A percentile compares a stretch with the other conserved stretches of the same genome.
Evolutionary conservation across 345 rosid species (phyloP).

Genomic region (Ceriops tagal): DNA sequence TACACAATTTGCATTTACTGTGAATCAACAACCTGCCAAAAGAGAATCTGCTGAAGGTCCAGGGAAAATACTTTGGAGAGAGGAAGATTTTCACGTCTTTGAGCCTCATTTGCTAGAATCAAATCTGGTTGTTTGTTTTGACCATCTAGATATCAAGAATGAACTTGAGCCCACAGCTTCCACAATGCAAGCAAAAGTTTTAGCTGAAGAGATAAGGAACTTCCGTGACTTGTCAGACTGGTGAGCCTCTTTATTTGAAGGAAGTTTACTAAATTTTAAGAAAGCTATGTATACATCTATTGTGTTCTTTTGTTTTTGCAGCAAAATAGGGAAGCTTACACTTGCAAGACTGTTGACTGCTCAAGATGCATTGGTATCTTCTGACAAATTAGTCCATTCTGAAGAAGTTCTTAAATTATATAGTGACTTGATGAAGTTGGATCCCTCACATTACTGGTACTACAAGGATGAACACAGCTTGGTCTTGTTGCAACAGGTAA

Average conservation of each 20-base stretch:
- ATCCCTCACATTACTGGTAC: conserved; percentile 58
- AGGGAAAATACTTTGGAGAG: conserved; percentile 51
- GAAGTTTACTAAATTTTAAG: conserved; percentile 8
- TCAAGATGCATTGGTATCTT: conserved; percentile 38
- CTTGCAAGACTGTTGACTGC: conserved; percentile 86
- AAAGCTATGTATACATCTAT: neutral
- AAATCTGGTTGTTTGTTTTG: conserved; percentile 27
- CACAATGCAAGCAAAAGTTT: conserved; percentile 52
- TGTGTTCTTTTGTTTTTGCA: conserved; percentile 27
- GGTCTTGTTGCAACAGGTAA: conserved; percentile 65
- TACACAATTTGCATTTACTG: conserved; percentile 44
- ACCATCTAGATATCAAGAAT: conserved; percentile 31
- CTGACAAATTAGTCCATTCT: conserved; percentile 38
- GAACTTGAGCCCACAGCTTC: conserved; percentile 29
- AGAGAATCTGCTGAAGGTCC: conserved; percentile 28
- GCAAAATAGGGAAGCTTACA: conserved; percentile 92
- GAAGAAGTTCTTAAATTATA: conserved; percentile 65
- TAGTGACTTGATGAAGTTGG: conserved; percentile 62
- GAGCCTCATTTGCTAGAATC: conserved; percentile 37
- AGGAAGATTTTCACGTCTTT: conserved; percentile 43
- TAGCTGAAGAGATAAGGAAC: conserved; percentile 52
- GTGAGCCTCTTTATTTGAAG: conserved; percentile 36
- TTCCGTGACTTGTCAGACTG: conserved; percentile 57
- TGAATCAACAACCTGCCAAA: conserved; percentile 26
- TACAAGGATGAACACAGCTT: conserved; percentile 74